Conservation (phyloP, 1,284 basidiomycete genomes). For the Tranzscheliella williamsii region DNA sequence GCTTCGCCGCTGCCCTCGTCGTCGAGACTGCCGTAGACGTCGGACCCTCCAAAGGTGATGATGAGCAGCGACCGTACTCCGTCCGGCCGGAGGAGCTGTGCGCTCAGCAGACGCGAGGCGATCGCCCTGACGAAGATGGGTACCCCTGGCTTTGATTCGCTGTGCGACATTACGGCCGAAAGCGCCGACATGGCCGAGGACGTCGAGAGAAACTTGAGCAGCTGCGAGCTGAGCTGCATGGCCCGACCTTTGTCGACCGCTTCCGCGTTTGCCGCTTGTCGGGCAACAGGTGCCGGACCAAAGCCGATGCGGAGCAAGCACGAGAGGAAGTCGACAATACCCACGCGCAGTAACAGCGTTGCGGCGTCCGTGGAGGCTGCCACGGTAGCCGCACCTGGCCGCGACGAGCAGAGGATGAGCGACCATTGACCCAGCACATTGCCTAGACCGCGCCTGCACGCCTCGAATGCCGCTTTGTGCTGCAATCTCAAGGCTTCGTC, state of each 20-base stretch:
- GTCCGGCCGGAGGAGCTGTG: conserved; percentile 53
- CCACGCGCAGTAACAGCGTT: conserved; percentile 27
- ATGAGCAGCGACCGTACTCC: conserved; percentile 51
- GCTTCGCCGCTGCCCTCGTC: not conserved
- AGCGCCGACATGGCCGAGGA: conserved; percentile 35
- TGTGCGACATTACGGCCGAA: conserved; percentile 25
- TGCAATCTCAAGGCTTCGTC: conserved; percentile 1
- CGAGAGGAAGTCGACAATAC: conserved; percentile 31
- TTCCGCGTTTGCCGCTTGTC: conserved; percentile 1
- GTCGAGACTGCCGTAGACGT: conserved; percentile 3
- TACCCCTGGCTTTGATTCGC: conserved; percentile 11
- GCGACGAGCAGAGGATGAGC: not conserved
- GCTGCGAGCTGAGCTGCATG: conserved; percentile 15
- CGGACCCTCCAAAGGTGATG: conserved; percentile 38
- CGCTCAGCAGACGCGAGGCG: conserved; percentile 41
- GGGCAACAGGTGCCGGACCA: conserved; percentile 5
- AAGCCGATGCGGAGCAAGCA: conserved; percentile 28
- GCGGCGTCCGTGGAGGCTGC: conserved; percentile 17
- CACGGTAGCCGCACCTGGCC: not conserved
- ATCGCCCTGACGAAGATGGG: conserved; percentile 28
- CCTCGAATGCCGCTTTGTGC: not conserved
- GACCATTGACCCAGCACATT: conserved; percentile 4
- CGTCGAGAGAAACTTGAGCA: conserved; percentile 23
- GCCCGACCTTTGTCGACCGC: conserved; percentile 14
- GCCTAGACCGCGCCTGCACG: conserved; percentile 1